Percentiles rank a stretch among this genome's conserved stretches.
These are phyloP conservation scores for Eucalyptus regnans DNA, from an alignment of 345 rosid genomes.

Conservation along the genomic window DNA sequence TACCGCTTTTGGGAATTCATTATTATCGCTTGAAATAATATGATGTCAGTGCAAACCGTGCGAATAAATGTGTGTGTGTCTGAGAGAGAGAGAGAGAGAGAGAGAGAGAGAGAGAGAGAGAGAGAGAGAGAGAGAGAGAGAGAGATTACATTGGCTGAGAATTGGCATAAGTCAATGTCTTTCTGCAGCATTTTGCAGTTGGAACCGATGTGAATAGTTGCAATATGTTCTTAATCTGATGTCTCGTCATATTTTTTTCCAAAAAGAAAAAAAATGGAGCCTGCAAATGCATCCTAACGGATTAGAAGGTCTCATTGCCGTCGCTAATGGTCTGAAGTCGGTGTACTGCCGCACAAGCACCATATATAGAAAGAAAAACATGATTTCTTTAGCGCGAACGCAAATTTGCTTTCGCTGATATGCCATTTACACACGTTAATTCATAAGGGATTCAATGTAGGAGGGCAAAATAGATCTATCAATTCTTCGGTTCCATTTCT, in stretches of 20 bases:
- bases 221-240: background rate
- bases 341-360: background rate
- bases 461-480: background rate
- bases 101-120: background rate
- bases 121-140: background rate
- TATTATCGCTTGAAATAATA: background rate
- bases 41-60: background rate
- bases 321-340: background rate
- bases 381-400: background rate
- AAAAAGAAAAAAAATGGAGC: background rate
- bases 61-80: background rate
- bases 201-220: background rate
- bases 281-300: background rate
- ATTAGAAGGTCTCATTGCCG: background rate
- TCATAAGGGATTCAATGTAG: background rate
- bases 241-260: background rate
- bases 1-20: background rate
- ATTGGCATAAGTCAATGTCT: background rate
- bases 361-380: background rate
- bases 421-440: background rate
- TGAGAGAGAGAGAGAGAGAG: too few relatives aligned
- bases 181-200: background rate
- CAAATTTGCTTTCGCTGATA: background rate
- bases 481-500: background rate
- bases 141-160: background rate